Evolutionary conservation across 345 rosid genomes (phyloP).

Genomic region (Linum trigynum): DNA sequence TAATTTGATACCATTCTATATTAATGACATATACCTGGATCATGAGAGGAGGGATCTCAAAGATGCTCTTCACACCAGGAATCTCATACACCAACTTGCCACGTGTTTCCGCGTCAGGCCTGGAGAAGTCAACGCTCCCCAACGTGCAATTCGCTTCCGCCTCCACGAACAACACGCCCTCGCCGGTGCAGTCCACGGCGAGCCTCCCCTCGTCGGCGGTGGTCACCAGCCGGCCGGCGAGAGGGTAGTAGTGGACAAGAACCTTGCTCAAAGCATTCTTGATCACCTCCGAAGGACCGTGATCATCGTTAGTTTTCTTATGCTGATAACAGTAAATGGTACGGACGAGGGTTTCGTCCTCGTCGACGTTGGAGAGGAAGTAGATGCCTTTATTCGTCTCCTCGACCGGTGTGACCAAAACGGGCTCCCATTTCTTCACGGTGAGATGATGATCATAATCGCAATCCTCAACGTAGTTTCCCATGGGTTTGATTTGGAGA

Average conservation of each 20-base stretch:
- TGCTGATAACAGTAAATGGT: not conserved
- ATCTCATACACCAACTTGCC: constrained; percentile 75
- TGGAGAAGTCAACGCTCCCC: constrained; percentile 69
- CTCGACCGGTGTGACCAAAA: not conserved
- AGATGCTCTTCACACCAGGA: constrained; percentile 18
- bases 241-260: constrained; percentile 2
- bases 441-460: not conserved
- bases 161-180: constrained; percentile 82
- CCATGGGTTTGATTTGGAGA: constrained; percentile 5
- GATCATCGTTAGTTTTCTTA: not conserved
- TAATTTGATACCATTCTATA: not conserved
- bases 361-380: constrained; percentile 6
- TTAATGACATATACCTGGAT: not conserved
- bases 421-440: not conserved
- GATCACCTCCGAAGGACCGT: constrained; percentile 14
- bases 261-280: not conserved
- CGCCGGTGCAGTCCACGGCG: constrained; percentile 58
- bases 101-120: constrained; percentile 65
- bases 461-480: not conserved
- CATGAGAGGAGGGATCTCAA: not conserved
- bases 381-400: not conserved
- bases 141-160: constrained; percentile 62
- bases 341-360: not conserved
- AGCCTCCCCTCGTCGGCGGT: constrained; percentile 50
- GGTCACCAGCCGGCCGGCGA: not conserved